A percentile compares a stretch with the other conserved stretches of the same genome.
Evolutionary conservation across 169 alveolate species (phyloP).

Genomic region (Cyclospora cayetanensis): DNA sequence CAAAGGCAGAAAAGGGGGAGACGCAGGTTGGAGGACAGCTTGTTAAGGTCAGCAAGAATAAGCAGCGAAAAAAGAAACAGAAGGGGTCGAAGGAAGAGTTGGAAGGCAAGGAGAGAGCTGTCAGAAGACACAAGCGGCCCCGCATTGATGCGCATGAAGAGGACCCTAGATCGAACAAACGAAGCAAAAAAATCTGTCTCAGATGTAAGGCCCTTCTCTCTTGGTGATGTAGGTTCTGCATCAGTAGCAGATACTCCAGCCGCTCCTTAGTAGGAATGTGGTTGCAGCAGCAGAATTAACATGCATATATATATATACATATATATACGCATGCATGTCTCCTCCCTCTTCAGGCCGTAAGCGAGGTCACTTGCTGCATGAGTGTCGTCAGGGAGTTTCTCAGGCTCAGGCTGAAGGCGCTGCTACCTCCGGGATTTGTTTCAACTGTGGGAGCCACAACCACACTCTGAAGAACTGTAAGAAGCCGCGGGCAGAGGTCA

Average conservation of each 20-base stretch:
- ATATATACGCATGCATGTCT: no score
- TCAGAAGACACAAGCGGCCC: not conserved
- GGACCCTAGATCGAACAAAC: not conserved
- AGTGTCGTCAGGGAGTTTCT: slow-evolving; percentile 43
- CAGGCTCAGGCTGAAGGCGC: not conserved
- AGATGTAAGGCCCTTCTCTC: not conserved
- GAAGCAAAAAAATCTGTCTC: not conserved
- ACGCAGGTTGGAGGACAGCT: not conserved
- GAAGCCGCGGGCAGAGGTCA: slow-evolving; percentile 63
- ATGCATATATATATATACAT: no score
- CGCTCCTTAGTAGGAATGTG: no score
- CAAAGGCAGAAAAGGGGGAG: slow-evolving; percentile 2
- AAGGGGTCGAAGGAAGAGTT: not conserved
- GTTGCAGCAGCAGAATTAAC: not conserved
- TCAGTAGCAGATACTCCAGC: not conserved
- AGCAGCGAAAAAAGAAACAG: not conserved
- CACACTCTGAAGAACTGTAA: slow-evolving; percentile 76
- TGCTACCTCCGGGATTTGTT: slow-evolving; percentile 67
- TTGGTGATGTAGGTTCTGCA: not conserved
- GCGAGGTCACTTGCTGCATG: slow-evolving; percentile 62
- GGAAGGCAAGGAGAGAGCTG: not conserved
- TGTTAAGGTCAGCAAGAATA: not conserved
- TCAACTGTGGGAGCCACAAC: slow-evolving; percentile 75
- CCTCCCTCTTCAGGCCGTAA: slow-evolving; percentile 65
- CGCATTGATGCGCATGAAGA: not conserved